Conservation (phyloP, 371 early-diverging fungal genomes). For the Mortierella sp. region DNA sequence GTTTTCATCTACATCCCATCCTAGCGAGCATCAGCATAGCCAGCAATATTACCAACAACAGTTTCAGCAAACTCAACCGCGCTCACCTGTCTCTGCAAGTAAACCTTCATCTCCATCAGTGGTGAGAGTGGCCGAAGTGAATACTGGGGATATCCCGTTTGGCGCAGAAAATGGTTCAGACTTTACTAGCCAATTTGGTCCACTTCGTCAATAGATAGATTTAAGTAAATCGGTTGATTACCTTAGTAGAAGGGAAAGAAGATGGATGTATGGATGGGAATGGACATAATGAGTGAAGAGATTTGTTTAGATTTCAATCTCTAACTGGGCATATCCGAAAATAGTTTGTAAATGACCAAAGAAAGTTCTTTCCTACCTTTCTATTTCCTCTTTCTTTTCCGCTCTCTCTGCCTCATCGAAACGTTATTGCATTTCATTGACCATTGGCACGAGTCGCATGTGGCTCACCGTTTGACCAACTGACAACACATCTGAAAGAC, state of each 20-base stretch:
- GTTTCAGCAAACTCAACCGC: neutral
- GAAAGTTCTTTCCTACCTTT: neutral
- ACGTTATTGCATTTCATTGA: neutral
- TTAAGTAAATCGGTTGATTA: too few relatives aligned
- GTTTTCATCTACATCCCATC: slow-evolving; percentile 4
- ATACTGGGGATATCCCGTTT: slow-evolving; percentile 40
- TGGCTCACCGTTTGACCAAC: neutral
- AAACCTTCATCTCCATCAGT: slow-evolving; percentile 15
- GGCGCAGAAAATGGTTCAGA: slow-evolving; percentile 22
- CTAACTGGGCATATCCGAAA: neutral
- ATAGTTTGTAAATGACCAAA: neutral
- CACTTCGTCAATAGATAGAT: neutral
- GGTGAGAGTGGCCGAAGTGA: slow-evolving; percentile 17
- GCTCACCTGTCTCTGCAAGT: neutral
- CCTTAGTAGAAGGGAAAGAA: too few relatives aligned
- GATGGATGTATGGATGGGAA: too few relatives aligned
- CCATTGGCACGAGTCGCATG: neutral
- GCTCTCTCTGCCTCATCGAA: neutral
- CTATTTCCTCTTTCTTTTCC: neutral
- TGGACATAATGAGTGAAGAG: too few relatives aligned
- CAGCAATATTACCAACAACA: slow-evolving; percentile 14
- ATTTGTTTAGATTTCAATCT: neutral
- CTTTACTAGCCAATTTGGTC: slow-evolving; percentile 25
- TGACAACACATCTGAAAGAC: too few relatives aligned
- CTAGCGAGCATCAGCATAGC: slow-evolving; percentile 5